phyloP scores from a whole-genome alignment of 495 filamentous ascomycete species.

The Apiosordaria backusii region DNA sequence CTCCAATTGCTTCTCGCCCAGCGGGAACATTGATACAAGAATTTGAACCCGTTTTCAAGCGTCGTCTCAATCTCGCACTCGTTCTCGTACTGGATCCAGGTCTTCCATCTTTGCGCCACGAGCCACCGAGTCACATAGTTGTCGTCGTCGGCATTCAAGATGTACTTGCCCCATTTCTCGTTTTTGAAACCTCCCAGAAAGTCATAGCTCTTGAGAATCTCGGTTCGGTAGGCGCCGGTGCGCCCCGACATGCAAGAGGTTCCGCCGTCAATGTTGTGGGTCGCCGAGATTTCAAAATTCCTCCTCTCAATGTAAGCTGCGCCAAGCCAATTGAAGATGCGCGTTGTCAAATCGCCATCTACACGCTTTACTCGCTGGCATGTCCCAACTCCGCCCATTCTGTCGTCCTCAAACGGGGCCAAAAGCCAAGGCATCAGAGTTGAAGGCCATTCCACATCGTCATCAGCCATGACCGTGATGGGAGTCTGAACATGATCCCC shows the following conservation, averaged over 20 bases:
- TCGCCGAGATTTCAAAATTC: conserved; percentile 87
- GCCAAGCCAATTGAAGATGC: conserved; percentile 72
- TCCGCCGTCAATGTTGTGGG: conserved; percentile 79
- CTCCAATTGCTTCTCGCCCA: conserved; percentile 83
- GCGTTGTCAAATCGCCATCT: conserved; percentile 52
- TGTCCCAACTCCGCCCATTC: conserved; percentile 76
- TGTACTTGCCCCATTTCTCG: conserved; percentile 68
- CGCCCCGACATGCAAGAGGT: conserved; percentile 85
- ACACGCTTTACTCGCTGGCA: conserved; percentile 74
- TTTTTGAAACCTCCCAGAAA: conserved; percentile 72
- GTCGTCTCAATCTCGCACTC: conserved; percentile 74
- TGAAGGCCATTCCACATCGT: conserved; percentile 80
- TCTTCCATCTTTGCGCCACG: conserved; percentile 71
- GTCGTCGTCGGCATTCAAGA: conserved; percentile 79
- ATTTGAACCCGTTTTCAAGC: conserved; percentile 68
- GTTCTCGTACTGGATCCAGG: conserved; percentile 70
- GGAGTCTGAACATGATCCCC: conserved; percentile 59
- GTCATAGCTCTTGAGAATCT: conserved; percentile 70
- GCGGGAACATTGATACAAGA: conserved; percentile 72
- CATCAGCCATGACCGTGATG: conserved; percentile 80
- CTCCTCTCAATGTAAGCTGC: conserved; percentile 78
- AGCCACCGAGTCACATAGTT: conserved; percentile 82
- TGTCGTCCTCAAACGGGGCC: conserved; percentile 74
- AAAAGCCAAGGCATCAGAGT: conserved; percentile 78
- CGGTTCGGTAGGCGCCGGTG: conserved; percentile 76